Conservation (phyloP, 2,329 filamentous ascomycete species). For the Aspergillus versicolor region DNA sequence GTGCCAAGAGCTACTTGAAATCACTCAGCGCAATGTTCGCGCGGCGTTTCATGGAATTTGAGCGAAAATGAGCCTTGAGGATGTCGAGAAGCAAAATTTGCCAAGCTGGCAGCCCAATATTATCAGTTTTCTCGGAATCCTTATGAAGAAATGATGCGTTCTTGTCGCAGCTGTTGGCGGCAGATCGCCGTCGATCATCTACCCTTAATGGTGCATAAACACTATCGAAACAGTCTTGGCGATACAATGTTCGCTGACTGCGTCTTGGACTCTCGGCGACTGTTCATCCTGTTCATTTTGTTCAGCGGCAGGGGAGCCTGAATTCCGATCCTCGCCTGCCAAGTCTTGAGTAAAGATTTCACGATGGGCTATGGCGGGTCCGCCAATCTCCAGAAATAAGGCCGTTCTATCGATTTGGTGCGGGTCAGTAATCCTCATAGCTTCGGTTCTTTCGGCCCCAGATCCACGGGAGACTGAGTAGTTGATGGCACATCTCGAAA, state of each 20-base stretch:
- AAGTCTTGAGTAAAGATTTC: background rate
- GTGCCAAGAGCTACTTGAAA: slow-evolving; percentile 14
- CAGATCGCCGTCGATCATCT: slow-evolving; percentile 24
- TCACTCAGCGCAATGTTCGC: background rate
- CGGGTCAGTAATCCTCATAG: slow-evolving; percentile 2
- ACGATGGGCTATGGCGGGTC: background rate
- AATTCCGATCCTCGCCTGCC: too few species aligned
- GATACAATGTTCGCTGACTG: slow-evolving; percentile 7
- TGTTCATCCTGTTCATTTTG: background rate
- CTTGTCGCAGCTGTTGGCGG: slow-evolving; percentile 7
- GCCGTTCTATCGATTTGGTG: background rate
- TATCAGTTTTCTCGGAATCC: slow-evolving; percentile 6
- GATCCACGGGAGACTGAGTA: background rate
- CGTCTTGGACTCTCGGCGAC: background rate
- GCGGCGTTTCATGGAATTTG: slow-evolving; percentile 3
- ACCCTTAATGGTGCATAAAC: slow-evolving; percentile 11
- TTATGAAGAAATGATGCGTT: slow-evolving; percentile 1
- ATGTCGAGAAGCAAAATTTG: background rate
- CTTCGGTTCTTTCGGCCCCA: background rate
- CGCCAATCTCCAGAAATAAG: background rate
- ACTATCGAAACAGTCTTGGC: slow-evolving; percentile 17
- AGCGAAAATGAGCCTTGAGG: background rate
- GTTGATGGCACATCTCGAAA: background rate
- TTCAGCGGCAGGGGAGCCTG: too few species aligned
- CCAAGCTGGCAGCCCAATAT: background rate